A percentile compares a stretch with the other conserved stretches of the same genome.
Conservation (phyloP, 768 basidiomycete species). For the Mycena capillaripes region DNA sequence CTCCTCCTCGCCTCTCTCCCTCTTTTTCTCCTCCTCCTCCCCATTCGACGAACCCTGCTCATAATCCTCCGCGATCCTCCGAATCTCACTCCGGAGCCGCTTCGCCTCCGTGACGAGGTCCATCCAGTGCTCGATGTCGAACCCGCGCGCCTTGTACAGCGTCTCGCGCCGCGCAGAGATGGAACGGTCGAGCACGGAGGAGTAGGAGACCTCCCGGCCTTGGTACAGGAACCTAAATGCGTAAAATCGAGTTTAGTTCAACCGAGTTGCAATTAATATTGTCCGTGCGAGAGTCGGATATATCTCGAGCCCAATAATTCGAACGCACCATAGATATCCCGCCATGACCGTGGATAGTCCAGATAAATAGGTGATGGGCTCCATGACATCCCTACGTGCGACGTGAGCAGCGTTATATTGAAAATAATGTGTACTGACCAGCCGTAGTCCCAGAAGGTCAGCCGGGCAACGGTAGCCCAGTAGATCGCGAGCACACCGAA, state of each 20-base stretch:
- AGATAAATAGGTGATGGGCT: slow-evolving; percentile 78
- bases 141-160: slow-evolving; percentile 68
- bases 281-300: no score
- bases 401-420: not conserved
- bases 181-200: slow-evolving; percentile 70
- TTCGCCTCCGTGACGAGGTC: slow-evolving; percentile 67
- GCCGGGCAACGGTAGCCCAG: slow-evolving; percentile 74
- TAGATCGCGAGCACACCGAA: slow-evolving; percentile 72
- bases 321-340: slow-evolving; percentile 68
- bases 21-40: slow-evolving; percentile 40
- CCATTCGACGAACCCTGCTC: slow-evolving; percentile 45
- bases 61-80: slow-evolving; percentile 73
- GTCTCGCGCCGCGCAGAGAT: slow-evolving; percentile 69
- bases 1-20: slow-evolving; percentile 45
- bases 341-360: slow-evolving; percentile 71
- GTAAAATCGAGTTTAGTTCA: not conserved
- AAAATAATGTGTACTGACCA: slow-evolving; percentile 49
- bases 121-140: slow-evolving; percentile 73
- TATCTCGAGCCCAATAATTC: not conserved
- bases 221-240: slow-evolving; percentile 74
- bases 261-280: no score
- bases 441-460: slow-evolving; percentile 75
- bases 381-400: slow-evolving; percentile 70
- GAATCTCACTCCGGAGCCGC: slow-evolving; percentile 65
- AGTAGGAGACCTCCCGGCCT: slow-evolving; percentile 75